phyloP scores from a whole-genome alignment of 192 early-diverging fungal genomes.

The Backusella liffmaniae region DNA sequence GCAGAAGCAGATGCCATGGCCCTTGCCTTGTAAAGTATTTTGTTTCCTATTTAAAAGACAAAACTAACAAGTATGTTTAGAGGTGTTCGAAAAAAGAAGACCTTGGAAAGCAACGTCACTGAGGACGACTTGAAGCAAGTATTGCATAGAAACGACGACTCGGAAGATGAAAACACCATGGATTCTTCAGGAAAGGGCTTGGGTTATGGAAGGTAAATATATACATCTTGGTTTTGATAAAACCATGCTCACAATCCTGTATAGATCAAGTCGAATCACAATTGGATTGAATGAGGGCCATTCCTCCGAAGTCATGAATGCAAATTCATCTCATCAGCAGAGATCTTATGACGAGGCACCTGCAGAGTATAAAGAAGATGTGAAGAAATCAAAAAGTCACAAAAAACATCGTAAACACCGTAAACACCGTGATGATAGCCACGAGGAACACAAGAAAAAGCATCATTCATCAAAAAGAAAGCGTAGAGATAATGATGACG shows the following conservation, averaged over 20 bases:
- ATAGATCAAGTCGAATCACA: conserved; percentile 2
- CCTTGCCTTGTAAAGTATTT: conserved; percentile 45
- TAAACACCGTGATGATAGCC: not conserved
- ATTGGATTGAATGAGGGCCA: not conserved
- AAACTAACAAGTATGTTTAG: conserved; percentile 13
- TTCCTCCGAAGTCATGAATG: conserved; percentile 12
- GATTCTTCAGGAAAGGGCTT: conserved; percentile 27
- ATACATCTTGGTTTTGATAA: not conserved
- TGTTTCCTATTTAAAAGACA: not conserved
- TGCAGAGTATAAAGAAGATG: conserved; percentile 60
- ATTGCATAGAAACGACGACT: conserved; percentile 32
- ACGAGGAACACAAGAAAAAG: not conserved
- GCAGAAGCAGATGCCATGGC: conserved; percentile 62
- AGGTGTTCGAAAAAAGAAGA: conserved; percentile 45
- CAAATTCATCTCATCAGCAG: conserved; percentile 79
- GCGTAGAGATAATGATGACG: not conserved
- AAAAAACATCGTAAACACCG: conserved; percentile 77
- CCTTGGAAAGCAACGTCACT: conserved; percentile 41
- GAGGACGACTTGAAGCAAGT: conserved; percentile 46
- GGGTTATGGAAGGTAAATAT: conserved; percentile 35
- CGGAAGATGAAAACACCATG: conserved; percentile 26
- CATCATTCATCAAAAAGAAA: conserved; percentile 5
- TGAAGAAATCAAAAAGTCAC: conserved; percentile 71
- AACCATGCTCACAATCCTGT: not conserved
- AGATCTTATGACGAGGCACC: conserved; percentile 32